Evolutionary conservation across 139 green algal species (phyloP).

Genomic region (Micractinium sp.): DNA sequence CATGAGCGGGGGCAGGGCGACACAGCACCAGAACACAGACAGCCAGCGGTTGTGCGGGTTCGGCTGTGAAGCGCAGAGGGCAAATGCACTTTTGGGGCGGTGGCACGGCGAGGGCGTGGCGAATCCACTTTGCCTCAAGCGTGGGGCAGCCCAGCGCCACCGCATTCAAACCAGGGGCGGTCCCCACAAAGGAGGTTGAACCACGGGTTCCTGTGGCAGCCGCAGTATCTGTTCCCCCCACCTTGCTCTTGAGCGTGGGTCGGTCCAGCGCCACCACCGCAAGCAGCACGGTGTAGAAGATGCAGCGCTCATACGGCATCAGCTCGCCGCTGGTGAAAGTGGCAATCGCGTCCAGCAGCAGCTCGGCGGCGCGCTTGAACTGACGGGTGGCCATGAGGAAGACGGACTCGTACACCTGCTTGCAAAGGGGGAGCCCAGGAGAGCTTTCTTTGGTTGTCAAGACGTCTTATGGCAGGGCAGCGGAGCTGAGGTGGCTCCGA

Average conservation of each 20-base stretch:
- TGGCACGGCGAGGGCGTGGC: too few relatives aligned
- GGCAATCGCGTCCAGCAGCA: conserved; percentile 94
- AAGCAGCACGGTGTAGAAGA: conserved; percentile 94
- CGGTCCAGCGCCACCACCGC: conserved; percentile 80
- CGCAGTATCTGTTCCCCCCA: not conserved
- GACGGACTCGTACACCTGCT: conserved; percentile 95
- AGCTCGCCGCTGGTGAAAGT: conserved; percentile 98
- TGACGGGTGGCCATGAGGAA: conserved; percentile 86
- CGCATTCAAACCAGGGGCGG: too few relatives aligned
- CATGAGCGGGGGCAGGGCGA: not conserved
- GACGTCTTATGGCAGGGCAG: not conserved
- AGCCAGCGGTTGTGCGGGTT: not conserved
- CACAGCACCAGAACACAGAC: not conserved
- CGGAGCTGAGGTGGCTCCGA: not conserved
- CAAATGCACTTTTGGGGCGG: too few relatives aligned
- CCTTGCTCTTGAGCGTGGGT: conserved; percentile 64
- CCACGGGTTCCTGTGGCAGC: not conserved
- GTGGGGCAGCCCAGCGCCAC: too few relatives aligned
- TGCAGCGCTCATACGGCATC: conserved; percentile 86
- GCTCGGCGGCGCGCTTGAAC: conserved; percentile 84
- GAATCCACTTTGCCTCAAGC: too few relatives aligned
- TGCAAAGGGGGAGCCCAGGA: too few relatives aligned
- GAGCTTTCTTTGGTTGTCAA: not conserved
- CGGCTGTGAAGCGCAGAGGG: not conserved
- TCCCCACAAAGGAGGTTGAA: too few relatives aligned